A percentile compares a stretch with the other conserved stretches of the same genome.
Evolutionary conservation across 257 asterid genomes (phyloP).

Genomic region (Verbascum thapsus): DNA sequence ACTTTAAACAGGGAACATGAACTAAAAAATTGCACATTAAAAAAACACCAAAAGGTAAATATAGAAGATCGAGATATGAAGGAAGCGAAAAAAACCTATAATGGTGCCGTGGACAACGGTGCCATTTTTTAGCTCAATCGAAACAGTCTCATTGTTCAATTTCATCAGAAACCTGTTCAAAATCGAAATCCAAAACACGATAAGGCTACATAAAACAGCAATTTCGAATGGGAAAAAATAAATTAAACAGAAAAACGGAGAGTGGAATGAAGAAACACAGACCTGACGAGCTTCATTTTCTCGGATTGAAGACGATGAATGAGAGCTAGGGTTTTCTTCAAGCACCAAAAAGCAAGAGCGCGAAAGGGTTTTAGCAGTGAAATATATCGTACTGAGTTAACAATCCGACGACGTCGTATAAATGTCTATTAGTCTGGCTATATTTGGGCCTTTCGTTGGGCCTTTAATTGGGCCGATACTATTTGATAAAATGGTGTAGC

Average conservation of each 20-base stretch:
- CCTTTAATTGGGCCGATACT: too few relatives aligned
- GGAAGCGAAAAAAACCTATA: constrained; percentile 31
- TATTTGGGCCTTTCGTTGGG: too few relatives aligned
- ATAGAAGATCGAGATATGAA: neutral
- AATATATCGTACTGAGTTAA: too few relatives aligned
- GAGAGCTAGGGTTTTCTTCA: constrained; percentile 45
- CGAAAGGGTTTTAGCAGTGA: too few relatives aligned
- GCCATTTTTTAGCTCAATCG: constrained; percentile 59
- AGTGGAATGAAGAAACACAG: constrained; percentile 8
- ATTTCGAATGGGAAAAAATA: neutral
- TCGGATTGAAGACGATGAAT: constrained; percentile 29
- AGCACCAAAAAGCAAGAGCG: constrained; percentile 9
- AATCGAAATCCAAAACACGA: neutral
- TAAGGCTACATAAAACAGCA: constrained; percentile 3
- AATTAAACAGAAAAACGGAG: neutral
- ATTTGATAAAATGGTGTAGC: too few relatives aligned
- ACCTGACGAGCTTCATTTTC: constrained; percentile 50
- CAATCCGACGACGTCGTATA: too few relatives aligned
- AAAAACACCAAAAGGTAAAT: neutral
- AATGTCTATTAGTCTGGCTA: too few relatives aligned
- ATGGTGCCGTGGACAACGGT: constrained; percentile 57
- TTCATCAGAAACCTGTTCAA: constrained; percentile 55
- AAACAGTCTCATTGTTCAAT: constrained; percentile 54
- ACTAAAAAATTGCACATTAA: too few relatives aligned
- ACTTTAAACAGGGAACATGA: too few relatives aligned